Evolutionary conservation across 805 yeast species (phyloP).

Genomic region (Ogataea salicorniae): DNA sequence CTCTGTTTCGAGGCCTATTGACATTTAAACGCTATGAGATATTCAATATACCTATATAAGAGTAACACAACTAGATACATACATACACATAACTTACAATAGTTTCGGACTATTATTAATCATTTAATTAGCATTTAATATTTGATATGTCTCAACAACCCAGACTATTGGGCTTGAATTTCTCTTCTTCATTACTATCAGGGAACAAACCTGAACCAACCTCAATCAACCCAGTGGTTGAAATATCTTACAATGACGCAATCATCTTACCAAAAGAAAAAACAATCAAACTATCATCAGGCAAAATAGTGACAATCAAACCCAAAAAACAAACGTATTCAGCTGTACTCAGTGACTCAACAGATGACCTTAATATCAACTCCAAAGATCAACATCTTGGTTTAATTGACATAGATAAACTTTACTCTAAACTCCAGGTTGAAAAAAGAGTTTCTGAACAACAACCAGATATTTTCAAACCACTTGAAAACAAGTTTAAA

Average conservation of each 20-base stretch:
- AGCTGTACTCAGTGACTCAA: neutral
- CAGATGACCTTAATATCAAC: neutral
- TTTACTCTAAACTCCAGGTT: conserved; percentile 20
- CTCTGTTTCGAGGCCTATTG: too few species aligned
- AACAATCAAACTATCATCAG: conserved; percentile 18
- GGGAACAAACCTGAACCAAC: neutral
- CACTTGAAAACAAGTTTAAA: conserved; percentile 9
- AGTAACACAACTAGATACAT: too few species aligned
- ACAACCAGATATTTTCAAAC: conserved; percentile 2
- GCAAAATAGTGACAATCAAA: conserved; percentile 18
- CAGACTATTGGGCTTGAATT: conserved; percentile 10
- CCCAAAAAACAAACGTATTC: conserved; percentile 8
- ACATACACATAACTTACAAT: neutral
- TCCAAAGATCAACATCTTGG: conserved; percentile 10
- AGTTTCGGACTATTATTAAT: neutral
- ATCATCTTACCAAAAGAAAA: conserved; percentile 6
- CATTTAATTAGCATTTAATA: neutral
- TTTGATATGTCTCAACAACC: conserved; percentile 1
- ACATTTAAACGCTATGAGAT: too few species aligned
- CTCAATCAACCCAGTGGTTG: neutral
- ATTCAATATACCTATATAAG: too few species aligned
- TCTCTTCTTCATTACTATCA: conserved; percentile 14
- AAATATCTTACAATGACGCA: conserved; percentile 2
- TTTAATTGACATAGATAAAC: conserved; percentile 20
- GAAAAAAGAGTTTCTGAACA: conserved; percentile 16